Base-by-base conservation (phyloP, 306 rosid species). In the Luffa acutangula region DNA sequence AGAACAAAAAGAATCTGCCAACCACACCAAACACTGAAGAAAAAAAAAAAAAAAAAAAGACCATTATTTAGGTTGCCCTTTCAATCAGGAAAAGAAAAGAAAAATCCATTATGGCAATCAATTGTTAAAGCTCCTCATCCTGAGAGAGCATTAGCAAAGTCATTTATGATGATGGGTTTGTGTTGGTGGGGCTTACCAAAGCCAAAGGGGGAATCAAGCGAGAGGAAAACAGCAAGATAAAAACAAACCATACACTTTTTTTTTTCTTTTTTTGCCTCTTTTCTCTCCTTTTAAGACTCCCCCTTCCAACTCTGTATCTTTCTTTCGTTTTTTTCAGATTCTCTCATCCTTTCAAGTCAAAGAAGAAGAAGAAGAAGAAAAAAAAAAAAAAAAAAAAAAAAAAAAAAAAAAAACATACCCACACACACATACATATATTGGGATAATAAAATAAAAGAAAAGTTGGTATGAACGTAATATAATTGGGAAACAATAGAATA, bases 1-100 rank as follows among this genome's bases (percentile, higher is more conserved):
- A 87, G 79, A 93, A 93, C 98, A 91, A 96, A 96, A 87, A 87
- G 94, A 90, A 89, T 88, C 97, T 83, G 91, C 90, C 96, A 95
- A 88, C 88, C 83, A 63, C 91, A 86, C 82, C 81, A 84, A 80
- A 79, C 76, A 80, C 83, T 87, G 49, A 82, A 65, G 75, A 76
- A 53, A 81, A 85, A 82, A 79, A 6, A 76, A 78, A 79, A 2
- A 53, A 39, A 85, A 79, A 43, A 78, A 85, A 83, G 53, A 71
- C 81, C 63, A n/a, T n/a, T 75, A 83, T 79, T 83, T 80, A 72
- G 82, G 85, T 85, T 84, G 82, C 88, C 83, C 86, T 84, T 90
- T 84, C 80, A 81, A 76, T 82, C 82, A 75, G 56, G 63, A 82
- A 82, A 86, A 80, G 63, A 82, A 82, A 86, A 80, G 90, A 85